Conservation (phyloP, 306 rosid genomes). For the Lathyrus aphaca region DNA sequence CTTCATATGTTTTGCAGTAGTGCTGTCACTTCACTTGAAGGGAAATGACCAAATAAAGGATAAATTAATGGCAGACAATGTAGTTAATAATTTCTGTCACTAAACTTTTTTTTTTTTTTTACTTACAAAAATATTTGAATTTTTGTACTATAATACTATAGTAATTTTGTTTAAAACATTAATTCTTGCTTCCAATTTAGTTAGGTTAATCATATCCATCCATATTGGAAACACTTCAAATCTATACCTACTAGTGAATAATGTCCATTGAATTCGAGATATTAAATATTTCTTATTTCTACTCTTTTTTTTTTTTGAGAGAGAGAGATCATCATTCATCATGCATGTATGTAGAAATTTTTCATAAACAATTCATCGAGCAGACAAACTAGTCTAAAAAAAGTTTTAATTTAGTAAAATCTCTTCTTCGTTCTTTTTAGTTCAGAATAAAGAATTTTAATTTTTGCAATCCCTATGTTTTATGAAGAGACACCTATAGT, state of each 20-base stretch:
- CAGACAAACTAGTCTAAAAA: constrained; percentile 43
- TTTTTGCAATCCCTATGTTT: constrained; percentile 37
- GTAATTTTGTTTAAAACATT: not conserved
- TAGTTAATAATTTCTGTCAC: constrained; percentile 43
- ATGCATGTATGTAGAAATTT: constrained; percentile 1
- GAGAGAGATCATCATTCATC: constrained; percentile 20
- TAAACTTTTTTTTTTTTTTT: constrained; percentile 19
- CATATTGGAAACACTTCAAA: constrained; percentile 18
- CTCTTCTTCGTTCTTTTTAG: not conserved
- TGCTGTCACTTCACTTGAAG: constrained; percentile 65
- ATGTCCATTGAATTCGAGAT: constrained; percentile 4
- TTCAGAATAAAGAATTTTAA: constrained; percentile 17
- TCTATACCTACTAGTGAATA: constrained; percentile 13
- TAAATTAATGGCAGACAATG: constrained; percentile 52
- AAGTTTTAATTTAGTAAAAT: constrained; percentile 37
- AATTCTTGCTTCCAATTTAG: constrained; percentile 22
- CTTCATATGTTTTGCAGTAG: constrained; percentile 37
- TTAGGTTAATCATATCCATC: constrained; percentile 23
- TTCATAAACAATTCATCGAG: constrained; percentile 43
- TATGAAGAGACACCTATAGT: constrained; percentile 50
- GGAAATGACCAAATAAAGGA: constrained; percentile 38
- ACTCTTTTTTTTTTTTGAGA: not conserved
- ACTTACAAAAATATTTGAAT: not conserved
- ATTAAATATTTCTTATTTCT: not conserved
- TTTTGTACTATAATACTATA: too few species aligned